Base-by-base conservation (phyloP, 2,329 filamentous ascomycete genomes). In the Aspergillus fijiensis region DNA sequence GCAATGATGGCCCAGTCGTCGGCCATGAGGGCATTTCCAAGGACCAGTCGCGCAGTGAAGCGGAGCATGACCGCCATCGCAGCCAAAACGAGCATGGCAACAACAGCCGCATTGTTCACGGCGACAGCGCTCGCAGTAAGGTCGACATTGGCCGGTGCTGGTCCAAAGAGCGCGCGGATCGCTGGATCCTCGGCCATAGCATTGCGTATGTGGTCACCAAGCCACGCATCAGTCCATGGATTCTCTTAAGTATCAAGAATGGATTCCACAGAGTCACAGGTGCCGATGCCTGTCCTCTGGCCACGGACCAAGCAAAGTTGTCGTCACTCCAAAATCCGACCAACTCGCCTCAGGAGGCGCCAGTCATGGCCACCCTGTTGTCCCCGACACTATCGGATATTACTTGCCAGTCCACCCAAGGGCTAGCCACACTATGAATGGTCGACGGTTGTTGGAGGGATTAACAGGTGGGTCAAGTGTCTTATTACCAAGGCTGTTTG, bases 1-100 rank as follows among this genome's bases (percentile, higher is more conserved):
- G 35, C 39, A 16, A 62, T 48, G 6, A 65, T 63, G 5, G 52
- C 21, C 59, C 62, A 67, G 59, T 67, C 65, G 42, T 67, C 65
- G 0, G 57, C 55, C 49, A 63, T 47, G 5, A 64, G 21, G 4
- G 58, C 21, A 45, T 60, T 63, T 12, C 59, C 57, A 11, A 63
- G 48, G 16, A 27, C 50, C 1, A 60, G 29, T 5, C 62, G 59
- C n/a, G 60, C 52, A 1, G 60, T 29, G 23, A 67, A 65, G 1
- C 65, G 65, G 19, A 65, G 53, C 21, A 62, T n/a, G 0, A 66
- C 57, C 5, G 60, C 50, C 5, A 61, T 10, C 4, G 51, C 25
- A 1, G 63, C 53, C n/a, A 65, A 48, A 23, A 10, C 31, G 14
- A 59, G 48, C 54, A 65, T 42, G 1, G 58, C 33, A 53, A 62